A percentile compares a stretch with the other conserved stretches of the same genome.
These are phyloP conservation scores for Aphanomyces euteiches DNA, from an alignment of 352 stramenopile species.

Conservation along the genomic window DNA sequence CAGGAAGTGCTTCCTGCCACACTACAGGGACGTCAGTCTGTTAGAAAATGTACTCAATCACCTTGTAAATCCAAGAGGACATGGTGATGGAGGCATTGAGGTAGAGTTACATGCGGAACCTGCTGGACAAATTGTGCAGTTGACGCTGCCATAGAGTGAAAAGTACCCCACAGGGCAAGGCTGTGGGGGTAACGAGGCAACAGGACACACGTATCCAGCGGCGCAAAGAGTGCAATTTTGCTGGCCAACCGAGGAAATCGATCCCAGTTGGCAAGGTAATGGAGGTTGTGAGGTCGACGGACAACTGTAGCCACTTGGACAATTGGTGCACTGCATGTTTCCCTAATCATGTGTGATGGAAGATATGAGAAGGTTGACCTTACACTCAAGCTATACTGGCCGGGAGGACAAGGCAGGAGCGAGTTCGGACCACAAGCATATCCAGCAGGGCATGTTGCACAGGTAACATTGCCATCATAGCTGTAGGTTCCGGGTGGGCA, in stretches of 20 bases:
- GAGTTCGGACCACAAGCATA: conserved; percentile 31
- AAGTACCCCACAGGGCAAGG: conserved; percentile 44
- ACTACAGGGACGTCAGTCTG: conserved; percentile 41
- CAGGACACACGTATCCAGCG: conserved; percentile 44
- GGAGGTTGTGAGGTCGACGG: conserved; percentile 35
- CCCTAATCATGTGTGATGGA: neutral
- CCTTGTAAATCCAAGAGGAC: conserved; percentile 38
- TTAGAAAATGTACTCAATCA: conserved; percentile 35
- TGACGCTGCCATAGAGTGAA: conserved; percentile 46
- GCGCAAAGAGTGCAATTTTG: conserved; percentile 44
- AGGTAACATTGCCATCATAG: conserved; percentile 15
- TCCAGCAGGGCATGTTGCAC: conserved; percentile 27
- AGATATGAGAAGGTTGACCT: neutral
- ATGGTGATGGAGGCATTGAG: conserved; percentile 39
- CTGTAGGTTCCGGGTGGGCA: conserved; percentile 33
- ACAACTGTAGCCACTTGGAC: conserved; percentile 51
- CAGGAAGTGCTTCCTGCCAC: conserved; percentile 41
- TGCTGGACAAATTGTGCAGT: conserved; percentile 45
- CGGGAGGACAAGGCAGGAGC: conserved; percentile 38
- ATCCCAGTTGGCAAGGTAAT: conserved; percentile 38
- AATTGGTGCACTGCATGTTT: conserved; percentile 40
- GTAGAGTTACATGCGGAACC: conserved; percentile 44
- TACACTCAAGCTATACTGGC: conserved; percentile 50
- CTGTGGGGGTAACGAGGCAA: conserved; percentile 30
- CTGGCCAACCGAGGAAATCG: conserved; percentile 42